Conservation (phyloP, 1,139 yeast genomes). For the Zygoascus meyerae region DNA sequence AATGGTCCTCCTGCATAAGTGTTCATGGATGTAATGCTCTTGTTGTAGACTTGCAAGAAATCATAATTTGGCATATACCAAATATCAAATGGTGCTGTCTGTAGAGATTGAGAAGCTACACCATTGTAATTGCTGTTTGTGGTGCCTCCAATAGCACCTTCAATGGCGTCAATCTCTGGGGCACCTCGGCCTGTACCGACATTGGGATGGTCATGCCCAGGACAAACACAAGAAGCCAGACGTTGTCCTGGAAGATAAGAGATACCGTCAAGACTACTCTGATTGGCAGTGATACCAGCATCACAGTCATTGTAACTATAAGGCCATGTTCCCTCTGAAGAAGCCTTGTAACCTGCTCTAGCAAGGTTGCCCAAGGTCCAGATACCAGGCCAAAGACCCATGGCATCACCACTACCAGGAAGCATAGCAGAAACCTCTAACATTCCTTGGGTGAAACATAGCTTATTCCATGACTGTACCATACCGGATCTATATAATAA, state of each 20-base stretch:
- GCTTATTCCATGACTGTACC: slow-evolving; percentile 79
- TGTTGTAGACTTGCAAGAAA: slow-evolving; percentile 58
- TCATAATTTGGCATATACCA: slow-evolving; percentile 83
- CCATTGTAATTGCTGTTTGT: slow-evolving; percentile 35
- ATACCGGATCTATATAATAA: slow-evolving; percentile 76
- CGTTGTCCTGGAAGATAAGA: slow-evolving; percentile 75
- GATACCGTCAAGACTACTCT: slow-evolving; percentile 74
- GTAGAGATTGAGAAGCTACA: slow-evolving; percentile 74
- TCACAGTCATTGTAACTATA: slow-evolving; percentile 78
- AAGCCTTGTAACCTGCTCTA: slow-evolving; percentile 72
- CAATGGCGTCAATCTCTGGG: slow-evolving; percentile 81
- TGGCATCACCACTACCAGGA: slow-evolving; percentile 62
- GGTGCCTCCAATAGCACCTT: slow-evolving; percentile 44
- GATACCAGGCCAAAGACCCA: slow-evolving; percentile 86
- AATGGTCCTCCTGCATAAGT: slow-evolving; percentile 76
- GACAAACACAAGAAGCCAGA: slow-evolving; percentile 63
- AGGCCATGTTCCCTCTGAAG: slow-evolving; percentile 88
- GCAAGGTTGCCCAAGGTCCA: slow-evolving; percentile 88
- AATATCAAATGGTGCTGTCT: slow-evolving; percentile 78
- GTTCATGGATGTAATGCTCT: slow-evolving; percentile 60
- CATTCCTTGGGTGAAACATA: slow-evolving; percentile 74
- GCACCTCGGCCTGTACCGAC: slow-evolving; percentile 80
- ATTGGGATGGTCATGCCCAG: slow-evolving; percentile 74
- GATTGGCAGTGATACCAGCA: slow-evolving; percentile 87
- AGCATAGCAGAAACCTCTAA: slow-evolving; percentile 64